Evolutionary conservation across 176 grass and related monocot species (phyloP).

Genomic region (Lolium perenne): DNA sequence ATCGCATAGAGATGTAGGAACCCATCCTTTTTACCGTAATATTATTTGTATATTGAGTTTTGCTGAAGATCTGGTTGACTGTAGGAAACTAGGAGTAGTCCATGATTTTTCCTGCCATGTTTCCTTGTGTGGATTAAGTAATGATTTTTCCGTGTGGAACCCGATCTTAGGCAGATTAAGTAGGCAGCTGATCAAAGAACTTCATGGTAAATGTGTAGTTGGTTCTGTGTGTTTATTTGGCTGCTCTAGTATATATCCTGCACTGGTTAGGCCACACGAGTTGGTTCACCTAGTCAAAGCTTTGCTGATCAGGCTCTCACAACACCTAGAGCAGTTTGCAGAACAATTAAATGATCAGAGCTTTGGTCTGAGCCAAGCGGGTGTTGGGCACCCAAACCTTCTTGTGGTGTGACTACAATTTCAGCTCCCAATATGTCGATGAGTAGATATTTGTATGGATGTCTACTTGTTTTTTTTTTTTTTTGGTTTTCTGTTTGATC

Average conservation of each 20-base stretch:
- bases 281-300: background rate
- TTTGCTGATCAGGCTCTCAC: background rate
- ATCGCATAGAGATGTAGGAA: background rate
- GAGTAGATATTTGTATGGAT: background rate
- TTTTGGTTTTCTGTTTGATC: background rate
- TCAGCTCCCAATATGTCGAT: background rate
- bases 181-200: background rate
- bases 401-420: background rate
- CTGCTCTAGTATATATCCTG: background rate
- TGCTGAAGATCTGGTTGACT: background rate
- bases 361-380: background rate
- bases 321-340: constrained; percentile 5
- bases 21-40: background rate
- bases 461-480: background rate
- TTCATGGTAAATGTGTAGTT: background rate
- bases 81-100: background rate
- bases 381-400: background rate
- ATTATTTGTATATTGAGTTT: background rate
- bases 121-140: background rate
- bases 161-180: background rate
- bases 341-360: background rate
- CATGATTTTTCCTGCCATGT: background rate
- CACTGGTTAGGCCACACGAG: background rate
- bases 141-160: background rate
- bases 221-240: background rate